These are phyloP conservation scores for Grifola frondosa DNA, from an alignment of 1,284 basidiomycete species.

Conservation along the genomic window DNA sequence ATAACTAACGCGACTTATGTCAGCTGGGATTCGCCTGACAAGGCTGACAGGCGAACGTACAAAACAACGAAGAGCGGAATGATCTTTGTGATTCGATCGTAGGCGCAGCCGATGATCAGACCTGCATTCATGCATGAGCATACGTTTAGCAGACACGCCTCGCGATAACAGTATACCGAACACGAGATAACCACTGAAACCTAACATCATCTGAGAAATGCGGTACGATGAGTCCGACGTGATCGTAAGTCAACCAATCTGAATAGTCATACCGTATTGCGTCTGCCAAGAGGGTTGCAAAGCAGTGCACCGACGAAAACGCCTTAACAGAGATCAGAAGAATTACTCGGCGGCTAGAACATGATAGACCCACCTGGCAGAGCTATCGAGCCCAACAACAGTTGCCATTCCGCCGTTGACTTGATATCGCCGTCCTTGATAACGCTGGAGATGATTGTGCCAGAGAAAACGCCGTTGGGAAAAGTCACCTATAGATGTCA, in stretches of 20 bases:
- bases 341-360: not conserved
- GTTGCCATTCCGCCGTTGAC: slow-evolving; percentile 67
- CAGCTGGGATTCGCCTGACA: no score
- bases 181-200: slow-evolving; percentile 73
- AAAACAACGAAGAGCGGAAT: slow-evolving; percentile 68
- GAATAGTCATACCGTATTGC: slow-evolving; percentile 50
- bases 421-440: slow-evolving; percentile 54
- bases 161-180: slow-evolving; percentile 47
- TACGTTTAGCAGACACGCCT: not conserved
- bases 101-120: slow-evolving; percentile 66
- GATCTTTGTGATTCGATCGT: slow-evolving; percentile 65
- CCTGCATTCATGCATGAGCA: slow-evolving; percentile 29
- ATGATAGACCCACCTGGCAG: slow-evolving; percentile 58
- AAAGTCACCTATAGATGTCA: slow-evolving; percentile 52
- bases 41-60: slow-evolving; percentile 38
- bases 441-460: slow-evolving; percentile 59
- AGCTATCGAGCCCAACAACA: slow-evolving; percentile 65
- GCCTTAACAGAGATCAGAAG: slow-evolving; percentile 22
- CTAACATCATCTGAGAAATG: slow-evolving; percentile 60
- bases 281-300: slow-evolving; percentile 63
- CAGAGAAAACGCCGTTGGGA: slow-evolving; percentile 70
- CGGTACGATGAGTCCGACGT: not conserved
- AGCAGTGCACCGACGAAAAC: slow-evolving; percentile 58
- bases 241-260: not conserved
- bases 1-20: no score